Evolutionary conservation across 2,329 filamentous ascomycete species (phyloP), one percentile per base, ranked within the genome.

Genomic region (Fonsecaea pedrosoi): DNA sequence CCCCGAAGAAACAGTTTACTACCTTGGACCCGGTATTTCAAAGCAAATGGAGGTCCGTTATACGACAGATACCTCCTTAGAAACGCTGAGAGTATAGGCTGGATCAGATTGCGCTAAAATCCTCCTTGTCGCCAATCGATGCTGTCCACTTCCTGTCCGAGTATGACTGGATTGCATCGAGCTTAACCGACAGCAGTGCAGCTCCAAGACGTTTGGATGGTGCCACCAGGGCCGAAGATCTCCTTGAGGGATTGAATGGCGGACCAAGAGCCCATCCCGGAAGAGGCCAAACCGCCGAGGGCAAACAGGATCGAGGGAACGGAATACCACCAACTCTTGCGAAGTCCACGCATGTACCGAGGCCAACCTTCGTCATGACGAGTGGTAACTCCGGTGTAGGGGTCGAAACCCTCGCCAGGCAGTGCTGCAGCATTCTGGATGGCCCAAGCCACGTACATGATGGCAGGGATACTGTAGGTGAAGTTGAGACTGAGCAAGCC

Each of bases 401-500:
- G 80, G 63, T 84, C 77, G 71, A 83, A 83, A 4, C 74, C 75
- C 66, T 84, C 82, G 10, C 77, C 81, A 0, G 77, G 74, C 0
- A 75, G 72, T 48, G 83, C 80, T 13, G 84, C 80, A 62, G 82
- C 79, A 38, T 80, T 79, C 68, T 83, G 78, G 60, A 82, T 74
- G 67, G 80, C 78, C 73, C 78, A 84, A 1, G 78, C 81, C 9
- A 86, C 68, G 34, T 79, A 81, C 50, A 86, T 74, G 56, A 85
- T 73, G 0, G 84, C 83, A 0, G 86, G 85, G 72, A 88, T 84
- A 2, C 84, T 86, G 75, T 88, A 89, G 2, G 83, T 85, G 75
- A 88, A 87, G 66, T 86, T 83, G 61, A 88, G 74, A 64, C 87
- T 85, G 71, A 82, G 85, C 1, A 85, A 74, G 1, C 85, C 85